Evolutionary conservation across 306 rosid genomes (phyloP).

Genomic region (Acacia acuminata): DNA sequence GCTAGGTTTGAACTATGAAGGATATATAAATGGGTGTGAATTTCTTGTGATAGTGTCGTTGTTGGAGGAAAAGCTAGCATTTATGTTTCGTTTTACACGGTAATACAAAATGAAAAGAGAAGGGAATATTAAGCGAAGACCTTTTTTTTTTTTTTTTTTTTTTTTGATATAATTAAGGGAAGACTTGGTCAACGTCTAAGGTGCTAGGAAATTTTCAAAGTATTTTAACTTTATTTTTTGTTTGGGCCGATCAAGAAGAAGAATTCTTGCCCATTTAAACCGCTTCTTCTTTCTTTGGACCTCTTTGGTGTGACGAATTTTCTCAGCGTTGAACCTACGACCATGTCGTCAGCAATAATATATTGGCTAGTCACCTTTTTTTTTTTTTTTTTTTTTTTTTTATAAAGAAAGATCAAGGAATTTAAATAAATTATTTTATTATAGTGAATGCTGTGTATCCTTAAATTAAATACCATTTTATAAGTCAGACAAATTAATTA

Average conservation of each 20-base stretch:
- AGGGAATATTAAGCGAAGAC: slow-evolving; percentile 44
- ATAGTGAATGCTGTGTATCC: too few species aligned
- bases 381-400: too few species aligned
- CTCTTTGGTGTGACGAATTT: slow-evolving; percentile 18
- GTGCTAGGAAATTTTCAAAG: slow-evolving; percentile 34
- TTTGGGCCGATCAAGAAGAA: slow-evolving; percentile 40
- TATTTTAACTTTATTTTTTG: neutral
- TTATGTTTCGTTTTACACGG: slow-evolving; percentile 44
- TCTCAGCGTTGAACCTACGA: slow-evolving; percentile 27
- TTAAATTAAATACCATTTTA: too few species aligned
- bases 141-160: too few species aligned
- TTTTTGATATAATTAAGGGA: too few species aligned
- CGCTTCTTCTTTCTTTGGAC: slow-evolving; percentile 22
- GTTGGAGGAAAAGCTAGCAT: neutral
- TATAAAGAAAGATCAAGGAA: too few species aligned
- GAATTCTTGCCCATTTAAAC: slow-evolving; percentile 45
- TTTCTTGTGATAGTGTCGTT: neutral
- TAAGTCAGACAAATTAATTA: too few species aligned
- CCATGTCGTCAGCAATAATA: neutral
- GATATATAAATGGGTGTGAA: neutral
- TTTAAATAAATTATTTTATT: too few species aligned
- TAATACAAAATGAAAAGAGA: neutral
- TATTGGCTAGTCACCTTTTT: too few species aligned
- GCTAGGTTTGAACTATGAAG: neutral
- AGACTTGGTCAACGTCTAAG: slow-evolving; percentile 63